A percentile compares a stretch with the other conserved stretches of the same genome.
phyloP scores from a whole-genome alignment of 352 stramenopile species.

The Phytopythium mirpurense region DNA sequence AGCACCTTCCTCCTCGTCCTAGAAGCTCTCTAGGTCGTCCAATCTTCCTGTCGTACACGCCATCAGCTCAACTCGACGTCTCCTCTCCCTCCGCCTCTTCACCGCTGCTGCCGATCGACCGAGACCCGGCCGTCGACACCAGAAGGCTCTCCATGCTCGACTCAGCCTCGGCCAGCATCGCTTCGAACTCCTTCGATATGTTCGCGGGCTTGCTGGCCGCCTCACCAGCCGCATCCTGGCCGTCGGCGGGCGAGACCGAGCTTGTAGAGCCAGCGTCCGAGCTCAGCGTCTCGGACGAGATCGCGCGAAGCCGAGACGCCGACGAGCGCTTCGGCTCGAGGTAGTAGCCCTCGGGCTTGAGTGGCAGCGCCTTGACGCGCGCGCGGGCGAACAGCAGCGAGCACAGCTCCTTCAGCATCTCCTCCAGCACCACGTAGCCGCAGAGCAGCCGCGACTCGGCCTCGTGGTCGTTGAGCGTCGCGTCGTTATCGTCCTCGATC shows the following conservation, averaged over 20 bases:
- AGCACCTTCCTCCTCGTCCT: not conserved
- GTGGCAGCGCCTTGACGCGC: conserved; percentile 58
- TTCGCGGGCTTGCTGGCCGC: conserved; percentile 22
- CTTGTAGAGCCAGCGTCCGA: conserved; percentile 32
- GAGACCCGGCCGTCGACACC: conserved; percentile 6
- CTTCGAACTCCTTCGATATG: conserved; percentile 67
- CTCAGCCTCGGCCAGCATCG: conserved; percentile 61
- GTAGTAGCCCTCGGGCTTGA: conserved; percentile 83
- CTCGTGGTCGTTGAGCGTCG: conserved; percentile 55
- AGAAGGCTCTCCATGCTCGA: conserved; percentile 61
- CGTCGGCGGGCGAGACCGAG: conserved; percentile 4
- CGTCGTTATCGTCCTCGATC: conserved; percentile 62
- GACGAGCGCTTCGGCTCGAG: conserved; percentile 53
- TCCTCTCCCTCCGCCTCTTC: not conserved
- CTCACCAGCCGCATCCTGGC: conserved; percentile 5
- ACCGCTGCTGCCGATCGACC: not conserved
- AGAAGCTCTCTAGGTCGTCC: not conserved
- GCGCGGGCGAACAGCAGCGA: conserved; percentile 76
- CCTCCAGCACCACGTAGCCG: conserved; percentile 76
- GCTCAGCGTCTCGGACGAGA: conserved; percentile 36
- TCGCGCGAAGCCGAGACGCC: conserved; percentile 17
- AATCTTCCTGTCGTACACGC: conserved; percentile 6
- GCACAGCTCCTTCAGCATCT: conserved; percentile 83
- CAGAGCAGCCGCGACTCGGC: conserved; percentile 59
- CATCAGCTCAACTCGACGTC: conserved; percentile 6